Percentiles rank a stretch among this genome's conserved stretches.
Evolutionary conservation across 345 rosid species (phyloP).

Genomic region (Lumnitzera racemosa): DNA sequence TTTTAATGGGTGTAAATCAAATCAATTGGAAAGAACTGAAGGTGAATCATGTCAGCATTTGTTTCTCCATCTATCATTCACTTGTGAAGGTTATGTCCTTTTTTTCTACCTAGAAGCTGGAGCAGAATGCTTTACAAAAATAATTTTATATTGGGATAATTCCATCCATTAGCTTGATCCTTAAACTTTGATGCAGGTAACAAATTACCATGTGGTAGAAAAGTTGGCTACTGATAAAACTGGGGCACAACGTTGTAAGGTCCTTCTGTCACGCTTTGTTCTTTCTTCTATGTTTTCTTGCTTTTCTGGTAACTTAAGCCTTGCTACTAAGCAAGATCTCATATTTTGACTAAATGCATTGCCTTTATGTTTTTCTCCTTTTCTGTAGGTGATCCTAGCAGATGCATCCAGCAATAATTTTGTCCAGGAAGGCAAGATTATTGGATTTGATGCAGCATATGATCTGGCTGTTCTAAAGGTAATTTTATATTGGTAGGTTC

Average conservation of each 20-base stretch:
- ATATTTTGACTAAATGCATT: neutral
- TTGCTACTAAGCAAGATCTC: neutral
- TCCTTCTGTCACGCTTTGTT: slow-evolving; percentile 15
- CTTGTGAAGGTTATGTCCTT: no score
- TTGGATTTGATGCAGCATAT: slow-evolving; percentile 70
- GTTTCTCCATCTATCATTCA: no score
- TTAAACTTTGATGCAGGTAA: slow-evolving; percentile 34
- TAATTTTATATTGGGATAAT: no score
- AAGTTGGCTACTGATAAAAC: slow-evolving; percentile 69
- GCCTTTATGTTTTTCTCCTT: neutral
- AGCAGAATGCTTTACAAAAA: no score
- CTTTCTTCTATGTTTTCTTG: neutral
- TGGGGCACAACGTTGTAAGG: slow-evolving; percentile 85
- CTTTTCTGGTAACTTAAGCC: neutral
- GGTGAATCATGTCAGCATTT: no score
- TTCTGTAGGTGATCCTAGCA: slow-evolving; percentile 47
- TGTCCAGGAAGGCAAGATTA: slow-evolving; percentile 51
- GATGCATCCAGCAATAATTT: slow-evolving; percentile 62
- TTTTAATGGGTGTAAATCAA: no score
- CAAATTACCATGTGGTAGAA: slow-evolving; percentile 76
- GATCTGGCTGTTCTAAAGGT: slow-evolving; percentile 89
- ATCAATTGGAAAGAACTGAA: no score
- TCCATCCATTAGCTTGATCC: no score
- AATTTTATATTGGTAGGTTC: neutral
- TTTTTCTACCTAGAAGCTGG: no score